Base-by-base conservation (phyloP, 192 early-diverging fungal species). In the Entrophospora sp. region DNA sequence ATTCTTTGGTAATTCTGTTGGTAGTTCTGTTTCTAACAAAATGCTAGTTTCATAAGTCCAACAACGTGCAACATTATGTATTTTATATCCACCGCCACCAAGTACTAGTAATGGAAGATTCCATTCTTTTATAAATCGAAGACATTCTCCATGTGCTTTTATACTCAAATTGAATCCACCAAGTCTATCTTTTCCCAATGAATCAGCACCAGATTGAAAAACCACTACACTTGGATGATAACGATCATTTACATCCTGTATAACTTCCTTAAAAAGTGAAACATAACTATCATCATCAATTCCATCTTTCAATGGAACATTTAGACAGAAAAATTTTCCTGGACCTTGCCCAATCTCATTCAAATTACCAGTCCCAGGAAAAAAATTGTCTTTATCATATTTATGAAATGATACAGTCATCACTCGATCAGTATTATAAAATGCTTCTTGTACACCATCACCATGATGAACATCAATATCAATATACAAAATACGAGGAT, bases 401-500 rank as follows among this genome's bases (percentile, higher is more conserved):
- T 95, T 95, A 75, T 99, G 97, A 71, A 98, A 88, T 4, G 93
- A 95, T 5, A 97, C 85, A 4, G 97, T 99, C 90, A 93, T 95
- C 16, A 98, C 95, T 32, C 87, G 80, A 68, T 91, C 88, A 28
- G 93, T 96, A 14, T 85, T 74, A 62, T 89, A 89, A 73, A 99
- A 99, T 2, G 97, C 97, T 69, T 92, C 90, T 75, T 97, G 91
- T 25, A 99, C 97, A 27, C 95, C 97, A 73, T 98, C 95, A 12
- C 95, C 95, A 71, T 99, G 97, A 71, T 99, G 97, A 62, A 94
- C 81, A 69, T 99, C 97, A 59, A 97, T 91, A 71, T 99, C 97
- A 10, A 99, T 81, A 76, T 98, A 98, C 31, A 99, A 80, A 1
- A 99, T 92, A 25, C 90, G 82, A 36, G 85, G 83, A 69, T 90